A percentile compares a stretch with the other conserved stretches of the same genome.
These are phyloP conservation scores for Trametes hirsuta DNA, from an alignment of 1,284 basidiomycete species.

Conservation along the genomic window DNA sequence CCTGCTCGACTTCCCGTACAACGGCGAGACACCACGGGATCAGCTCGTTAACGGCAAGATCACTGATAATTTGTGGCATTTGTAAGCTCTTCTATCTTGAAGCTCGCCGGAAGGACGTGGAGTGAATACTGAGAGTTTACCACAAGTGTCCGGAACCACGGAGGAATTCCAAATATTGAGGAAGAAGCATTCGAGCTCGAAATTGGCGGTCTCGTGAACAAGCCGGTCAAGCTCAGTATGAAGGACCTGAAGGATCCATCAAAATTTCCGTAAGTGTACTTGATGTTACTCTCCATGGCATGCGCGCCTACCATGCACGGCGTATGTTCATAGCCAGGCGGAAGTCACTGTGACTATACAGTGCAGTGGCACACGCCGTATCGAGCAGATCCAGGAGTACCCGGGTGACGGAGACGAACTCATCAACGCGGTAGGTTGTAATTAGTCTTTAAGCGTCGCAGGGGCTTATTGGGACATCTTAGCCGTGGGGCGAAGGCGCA, in stretches of 20 bases:
- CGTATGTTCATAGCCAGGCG: slow-evolving; percentile 38
- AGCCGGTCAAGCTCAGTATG: slow-evolving; percentile 45
- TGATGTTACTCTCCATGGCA: background rate
- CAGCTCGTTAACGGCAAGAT: slow-evolving; percentile 48
- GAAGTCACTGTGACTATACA: slow-evolving; percentile 58
- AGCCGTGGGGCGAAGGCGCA: slow-evolving; percentile 58
- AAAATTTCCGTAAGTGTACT: slow-evolving; percentile 46
- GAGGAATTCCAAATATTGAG: slow-evolving; percentile 50
- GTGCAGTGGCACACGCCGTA: slow-evolving; percentile 56
- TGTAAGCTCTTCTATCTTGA: slow-evolving; percentile 35
- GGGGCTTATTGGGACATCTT: background rate
- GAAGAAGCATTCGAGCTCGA: slow-evolving; percentile 48
- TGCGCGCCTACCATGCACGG: background rate
- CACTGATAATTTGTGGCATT: slow-evolving; percentile 52
- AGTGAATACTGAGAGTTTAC: background rate
- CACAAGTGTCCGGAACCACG: slow-evolving; percentile 51
- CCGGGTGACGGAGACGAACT: slow-evolving; percentile 63
- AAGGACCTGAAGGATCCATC: slow-evolving; percentile 49
- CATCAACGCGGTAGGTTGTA: slow-evolving; percentile 43
- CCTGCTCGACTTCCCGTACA: slow-evolving; percentile 56
- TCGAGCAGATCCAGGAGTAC: slow-evolving; percentile 56
- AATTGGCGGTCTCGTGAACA: slow-evolving; percentile 53
- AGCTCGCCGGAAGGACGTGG: too few relatives aligned
- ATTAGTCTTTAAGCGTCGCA: too few relatives aligned
- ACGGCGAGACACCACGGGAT: slow-evolving; percentile 50